Percentiles rank a stretch among this genome's conserved stretches.
Evolutionary conservation across 176 grass and related monocot species (phyloP).

Genomic region (Alopecurus myosuroides): DNA sequence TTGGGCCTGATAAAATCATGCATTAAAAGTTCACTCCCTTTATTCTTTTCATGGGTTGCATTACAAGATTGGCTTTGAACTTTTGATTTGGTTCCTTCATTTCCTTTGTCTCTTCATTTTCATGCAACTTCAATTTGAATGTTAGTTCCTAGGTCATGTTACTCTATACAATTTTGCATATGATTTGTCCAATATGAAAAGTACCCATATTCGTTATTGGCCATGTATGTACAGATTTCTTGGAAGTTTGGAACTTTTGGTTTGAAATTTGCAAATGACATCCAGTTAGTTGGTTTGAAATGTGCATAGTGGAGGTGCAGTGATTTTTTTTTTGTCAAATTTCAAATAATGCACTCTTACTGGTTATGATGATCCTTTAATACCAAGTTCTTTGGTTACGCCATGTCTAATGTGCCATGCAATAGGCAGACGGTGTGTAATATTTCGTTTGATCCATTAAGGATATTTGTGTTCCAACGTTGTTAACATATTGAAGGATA

Average conservation of each 20-base stretch:
- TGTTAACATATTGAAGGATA: too few species aligned
- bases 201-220: neutral
- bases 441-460: too few species aligned
- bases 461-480: too few species aligned
- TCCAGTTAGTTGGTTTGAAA: neutral
- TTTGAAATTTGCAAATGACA: neutral
- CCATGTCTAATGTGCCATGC: too few species aligned
- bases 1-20: too few species aligned
- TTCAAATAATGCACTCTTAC: too few species aligned
- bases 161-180: neutral
- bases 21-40: neutral
- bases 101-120: neutral
- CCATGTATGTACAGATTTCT: conserved; percentile 1
- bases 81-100: neutral
- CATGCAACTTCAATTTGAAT: neutral
- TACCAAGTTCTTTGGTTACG: too few species aligned
- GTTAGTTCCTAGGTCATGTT: neutral
- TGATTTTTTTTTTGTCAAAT: too few species aligned
- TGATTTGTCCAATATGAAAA: neutral
- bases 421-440: too few species aligned
- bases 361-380: too few species aligned
- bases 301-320: too few species aligned
- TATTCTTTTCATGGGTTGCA: neutral
- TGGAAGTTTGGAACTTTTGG: neutral
- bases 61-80: neutral